Base-by-base conservation (phyloP, 768 basidiomycete species). In the Cyathus striatus region DNA sequence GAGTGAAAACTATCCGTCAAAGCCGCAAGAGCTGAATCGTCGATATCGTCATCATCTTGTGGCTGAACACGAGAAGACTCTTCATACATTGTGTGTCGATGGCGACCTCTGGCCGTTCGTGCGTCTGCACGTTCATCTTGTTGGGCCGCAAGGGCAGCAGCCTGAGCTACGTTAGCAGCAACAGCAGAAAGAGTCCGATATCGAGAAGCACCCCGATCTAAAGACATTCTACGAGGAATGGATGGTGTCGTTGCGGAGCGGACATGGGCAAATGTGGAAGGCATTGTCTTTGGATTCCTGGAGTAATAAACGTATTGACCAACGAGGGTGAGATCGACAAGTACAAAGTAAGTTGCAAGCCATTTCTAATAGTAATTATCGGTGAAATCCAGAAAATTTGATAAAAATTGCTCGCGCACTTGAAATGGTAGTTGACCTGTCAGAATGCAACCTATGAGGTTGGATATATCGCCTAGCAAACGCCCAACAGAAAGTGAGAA, bases 361-460 rank as follows among this genome's bases (percentile, higher is more conserved):
- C 81, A 90, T 32, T 81, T 95, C 90, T 96, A 42, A 33, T n/a
- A n/a, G n/a, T n/a, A n/a, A 38, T 32, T 32, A 32, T 12, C 12
- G 22, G 40, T 48, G 35, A 38, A 47, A 24, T 25, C 38, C 39
- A 17, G 35, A 33, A 42, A 54, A 41, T 42, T 24, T 50, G 52
- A 18, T 40, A 16, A 36, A 23, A 38, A 13, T 33, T 42, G 38
- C 22, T 7, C 17, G 56, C 77, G 53, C 61, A 90, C 92, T 66
- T 98, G 95, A 62, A 99, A 98, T 17, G 92, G 91, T 13, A 96
- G 74, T 58, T 98, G 96, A 53, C 86, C 77, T 2, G 96, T 98
- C 42, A 99, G 70, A 46, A 97, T 65, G 58, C 91, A 93, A 7
- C 91, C 94, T 45, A 98, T 61, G 23, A 98, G 75, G 62, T 98